Conservation (phyloP, 768 basidiomycete species). For the Macrolepiota albuminosa region DNA sequence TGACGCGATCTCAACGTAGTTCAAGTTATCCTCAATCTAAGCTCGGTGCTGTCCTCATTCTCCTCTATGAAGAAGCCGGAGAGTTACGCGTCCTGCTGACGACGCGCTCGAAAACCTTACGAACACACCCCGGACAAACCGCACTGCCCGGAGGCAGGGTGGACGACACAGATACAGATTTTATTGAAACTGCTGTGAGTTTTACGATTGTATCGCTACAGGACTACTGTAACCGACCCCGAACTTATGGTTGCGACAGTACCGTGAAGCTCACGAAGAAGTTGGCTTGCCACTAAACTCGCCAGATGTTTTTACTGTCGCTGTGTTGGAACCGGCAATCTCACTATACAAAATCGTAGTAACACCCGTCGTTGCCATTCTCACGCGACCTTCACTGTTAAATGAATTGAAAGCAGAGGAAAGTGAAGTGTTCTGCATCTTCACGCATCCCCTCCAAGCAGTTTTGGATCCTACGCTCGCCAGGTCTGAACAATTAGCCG, state of each 20-base stretch:
- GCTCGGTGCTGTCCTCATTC: slow-evolving; percentile 73
- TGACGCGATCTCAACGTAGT: slow-evolving; percentile 18
- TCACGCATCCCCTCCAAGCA: slow-evolving; percentile 74
- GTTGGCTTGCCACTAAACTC: slow-evolving; percentile 60
- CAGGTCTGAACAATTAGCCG: slow-evolving; percentile 44
- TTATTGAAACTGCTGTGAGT: slow-evolving; percentile 68
- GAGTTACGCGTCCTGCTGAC: slow-evolving; percentile 75
- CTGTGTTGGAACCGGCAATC: slow-evolving; percentile 60
- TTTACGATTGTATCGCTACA: neutral
- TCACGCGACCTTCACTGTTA: slow-evolving; percentile 52
- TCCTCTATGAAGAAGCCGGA: slow-evolving; percentile 70
- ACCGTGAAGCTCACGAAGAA: slow-evolving; percentile 84
- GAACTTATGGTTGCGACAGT: slow-evolving; percentile 33
- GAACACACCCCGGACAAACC: slow-evolving; percentile 77
- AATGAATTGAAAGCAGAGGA: slow-evolving; percentile 47
- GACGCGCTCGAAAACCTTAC: slow-evolving; percentile 72
- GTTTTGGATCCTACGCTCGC: slow-evolving; percentile 57
- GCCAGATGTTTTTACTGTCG: slow-evolving; percentile 55
- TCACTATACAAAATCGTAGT: slow-evolving; percentile 69
- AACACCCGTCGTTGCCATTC: slow-evolving; percentile 71
- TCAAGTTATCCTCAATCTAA: slow-evolving; percentile 31
- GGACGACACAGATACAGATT: slow-evolving; percentile 59
- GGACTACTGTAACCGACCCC: neutral
- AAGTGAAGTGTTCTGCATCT: slow-evolving; percentile 75
- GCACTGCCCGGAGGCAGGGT: slow-evolving; percentile 80